Conservation (phyloP, 2,329 filamentous ascomycete species). For the Dothideomycetes sp. region DNA sequence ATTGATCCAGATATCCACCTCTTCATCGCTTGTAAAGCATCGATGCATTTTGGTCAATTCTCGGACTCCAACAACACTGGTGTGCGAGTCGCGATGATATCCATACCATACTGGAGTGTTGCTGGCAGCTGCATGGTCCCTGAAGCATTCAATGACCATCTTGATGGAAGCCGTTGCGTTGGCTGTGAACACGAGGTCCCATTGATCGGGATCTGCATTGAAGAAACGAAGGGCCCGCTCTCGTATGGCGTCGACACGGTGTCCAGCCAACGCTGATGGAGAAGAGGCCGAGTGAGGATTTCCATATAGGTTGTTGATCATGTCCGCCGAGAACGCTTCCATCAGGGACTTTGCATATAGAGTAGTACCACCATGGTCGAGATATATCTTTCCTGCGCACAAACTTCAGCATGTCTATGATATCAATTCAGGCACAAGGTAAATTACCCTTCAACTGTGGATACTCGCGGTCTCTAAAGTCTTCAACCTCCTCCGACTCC, state of each 20-base stretch:
- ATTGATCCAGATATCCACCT: slow-evolving; percentile 55
- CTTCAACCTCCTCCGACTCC: slow-evolving; percentile 26
- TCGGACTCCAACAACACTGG: slow-evolving; percentile 71
- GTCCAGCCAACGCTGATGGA: slow-evolving; percentile 67
- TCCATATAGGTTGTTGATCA: slow-evolving; percentile 69
- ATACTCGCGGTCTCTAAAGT: slow-evolving; percentile 28
- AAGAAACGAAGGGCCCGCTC: slow-evolving; percentile 64
- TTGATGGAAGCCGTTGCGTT: slow-evolving; percentile 91
- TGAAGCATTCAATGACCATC: slow-evolving; percentile 67
- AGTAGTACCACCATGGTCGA: slow-evolving; percentile 94
- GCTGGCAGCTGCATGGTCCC: slow-evolving; percentile 42
- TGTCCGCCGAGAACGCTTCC: slow-evolving; percentile 66
- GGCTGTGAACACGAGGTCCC: slow-evolving; percentile 81
- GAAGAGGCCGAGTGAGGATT: slow-evolving; percentile 84
- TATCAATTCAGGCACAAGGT: background rate
- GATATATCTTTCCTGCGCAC: slow-evolving; percentile 40
- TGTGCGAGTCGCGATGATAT: slow-evolving; percentile 79
- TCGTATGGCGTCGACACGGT: slow-evolving; percentile 65
- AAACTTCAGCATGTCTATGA: slow-evolving; percentile 18
- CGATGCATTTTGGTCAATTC: slow-evolving; percentile 52
- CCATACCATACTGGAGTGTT: slow-evolving; percentile 60
- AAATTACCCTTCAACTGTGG: slow-evolving; percentile 25
- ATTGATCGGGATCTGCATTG: slow-evolving; percentile 67
- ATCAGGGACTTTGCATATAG: slow-evolving; percentile 69
- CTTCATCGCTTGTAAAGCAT: slow-evolving; percentile 55